Conservation (phyloP, 257 asterid species). For the Ophiorrhiza pumila region DNA sequence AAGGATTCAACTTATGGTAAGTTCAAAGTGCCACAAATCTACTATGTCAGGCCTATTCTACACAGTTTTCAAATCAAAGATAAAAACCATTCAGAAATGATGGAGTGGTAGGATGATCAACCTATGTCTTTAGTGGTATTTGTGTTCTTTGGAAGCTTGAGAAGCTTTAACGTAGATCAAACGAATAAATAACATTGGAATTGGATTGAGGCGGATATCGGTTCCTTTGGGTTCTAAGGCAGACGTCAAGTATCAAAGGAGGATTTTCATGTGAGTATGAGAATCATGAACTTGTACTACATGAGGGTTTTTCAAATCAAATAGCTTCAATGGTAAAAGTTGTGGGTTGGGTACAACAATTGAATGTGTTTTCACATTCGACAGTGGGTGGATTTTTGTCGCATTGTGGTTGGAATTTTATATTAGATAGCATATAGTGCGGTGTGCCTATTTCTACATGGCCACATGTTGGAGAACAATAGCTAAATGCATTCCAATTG, state of each 20-base stretch:
- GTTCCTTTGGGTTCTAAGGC: conserved; percentile 17
- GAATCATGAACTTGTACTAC: conserved; percentile 11
- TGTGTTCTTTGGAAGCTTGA: conserved; percentile 21
- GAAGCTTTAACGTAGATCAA: conserved; percentile 11
- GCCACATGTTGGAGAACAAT: conserved; percentile 27
- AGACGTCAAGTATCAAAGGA: not conserved
- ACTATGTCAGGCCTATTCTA: not conserved
- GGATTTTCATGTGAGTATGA: conserved; percentile 15
- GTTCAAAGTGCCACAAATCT: not conserved
- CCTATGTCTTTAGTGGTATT: conserved; percentile 18
- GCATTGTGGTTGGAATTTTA: conserved; percentile 29
- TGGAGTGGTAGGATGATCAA: conserved; percentile 19
- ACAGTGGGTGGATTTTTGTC: conserved; percentile 26
- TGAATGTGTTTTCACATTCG: conserved; percentile 11
- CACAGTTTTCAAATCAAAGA: not conserved
- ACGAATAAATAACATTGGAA: conserved; percentile 12
- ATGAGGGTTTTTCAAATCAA: conserved; percentile 18
- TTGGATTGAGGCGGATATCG: conserved; percentile 2
- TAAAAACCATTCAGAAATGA: not conserved
- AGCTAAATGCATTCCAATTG: conserved; percentile 19
- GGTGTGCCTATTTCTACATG: conserved; percentile 22
- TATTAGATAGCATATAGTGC: too few relatives aligned
- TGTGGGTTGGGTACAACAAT: conserved; percentile 25
- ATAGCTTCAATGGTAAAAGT: conserved; percentile 5
- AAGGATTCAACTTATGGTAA: conserved; percentile 4